Base-by-base conservation (phyloP, 2,329 filamentous ascomycete species). In the Pseudovirgaria hyperparasitica region DNA sequence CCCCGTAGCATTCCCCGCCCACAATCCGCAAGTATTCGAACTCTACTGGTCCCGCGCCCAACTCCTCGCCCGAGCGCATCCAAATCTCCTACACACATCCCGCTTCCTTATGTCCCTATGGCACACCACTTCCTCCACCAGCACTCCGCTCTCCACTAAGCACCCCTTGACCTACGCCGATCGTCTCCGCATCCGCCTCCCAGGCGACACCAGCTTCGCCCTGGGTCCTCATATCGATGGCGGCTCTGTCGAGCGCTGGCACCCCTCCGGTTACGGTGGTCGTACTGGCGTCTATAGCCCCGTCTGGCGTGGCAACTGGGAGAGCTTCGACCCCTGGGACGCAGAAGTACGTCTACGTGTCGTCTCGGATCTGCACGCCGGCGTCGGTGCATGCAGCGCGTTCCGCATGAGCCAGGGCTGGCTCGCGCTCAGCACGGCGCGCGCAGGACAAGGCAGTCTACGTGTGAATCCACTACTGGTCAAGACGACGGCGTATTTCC, bases 331-430 rank as follows among this genome's bases (percentile, higher is more conserved):
- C 43, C 72, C 84, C 0, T 94, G 78, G 71, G 82, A 93, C 42
- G 74, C 74, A 0, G 72, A 69, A 36, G 67, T 70, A 5, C 69
- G 86, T 4, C 62, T 87, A 0, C 54, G 58, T 0, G 82, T 78
- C 3, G 67, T 72, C 3, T 75, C 71, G 33, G 77, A 93, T 50
- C 57, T 86, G 18, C 90, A 94, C 48, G 66, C 82, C 26, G 82
- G 85, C 1, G 66, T 84, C 0, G 85, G 86, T 0, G 75, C 80
- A 1, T 92, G 82, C 54, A 77, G 69, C 23, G 82, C 85, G 62
- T 85, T 93, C 54, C 70, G 87, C 20, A 79, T 84, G 66, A 87
- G 82, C 51, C 86, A 94, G 55, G 86, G 84, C 11, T 94, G 86
- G 86, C 54, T 94, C 27, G 71, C 70, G 33, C 76, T 94, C 66